Evolutionary conservation across 805 yeast genomes (phyloP).

Genomic region (Zygosaccharomyces bailii): DNA sequence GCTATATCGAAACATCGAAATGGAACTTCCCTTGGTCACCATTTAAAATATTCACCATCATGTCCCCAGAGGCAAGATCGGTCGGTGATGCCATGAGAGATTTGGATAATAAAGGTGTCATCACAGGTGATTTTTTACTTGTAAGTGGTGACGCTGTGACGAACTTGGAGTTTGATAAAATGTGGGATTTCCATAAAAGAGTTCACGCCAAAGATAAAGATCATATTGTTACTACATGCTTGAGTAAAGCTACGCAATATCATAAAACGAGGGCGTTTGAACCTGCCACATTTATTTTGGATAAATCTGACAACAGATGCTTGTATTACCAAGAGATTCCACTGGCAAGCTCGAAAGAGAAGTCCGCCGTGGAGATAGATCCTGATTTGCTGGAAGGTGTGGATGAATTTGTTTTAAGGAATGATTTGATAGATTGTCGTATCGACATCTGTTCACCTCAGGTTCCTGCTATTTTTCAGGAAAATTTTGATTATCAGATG

Average conservation of each 20-base stretch:
- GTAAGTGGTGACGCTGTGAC: conserved; percentile 96
- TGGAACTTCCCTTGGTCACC: conserved; percentile 74
- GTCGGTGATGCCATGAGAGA: conserved; percentile 98
- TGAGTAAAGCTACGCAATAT: conserved; percentile 76
- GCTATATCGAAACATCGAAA: conserved; percentile 69
- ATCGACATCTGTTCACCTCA: conserved; percentile 93
- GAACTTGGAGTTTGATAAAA: conserved; percentile 74
- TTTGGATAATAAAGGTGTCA: conserved; percentile 83
- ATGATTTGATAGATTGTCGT: conserved; percentile 93
- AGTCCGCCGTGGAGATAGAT: conserved; percentile 60
- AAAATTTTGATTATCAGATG: conserved; percentile 90
- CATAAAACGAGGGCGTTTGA: conserved; percentile 84
- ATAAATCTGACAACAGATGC: conserved; percentile 69
- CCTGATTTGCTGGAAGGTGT: conserved; percentile 76
- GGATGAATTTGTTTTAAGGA: conserved; percentile 74
- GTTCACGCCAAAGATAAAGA: conserved; percentile 77
- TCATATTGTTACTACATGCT: conserved; percentile 91
- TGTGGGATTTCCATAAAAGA: conserved; percentile 67
- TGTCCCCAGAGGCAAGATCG: conserved; percentile 81
- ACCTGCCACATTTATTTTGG: conserved; percentile 82
- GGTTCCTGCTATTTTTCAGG: conserved; percentile 93
- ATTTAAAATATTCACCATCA: conserved; percentile 71
- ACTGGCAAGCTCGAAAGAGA: conserved; percentile 44
- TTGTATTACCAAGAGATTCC: conserved; percentile 80
- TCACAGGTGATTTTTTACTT: conserved; percentile 83